Conservation (phyloP, 495 filamentous ascomycete genomes). For the Lasiosphaeris hirsuta region DNA sequence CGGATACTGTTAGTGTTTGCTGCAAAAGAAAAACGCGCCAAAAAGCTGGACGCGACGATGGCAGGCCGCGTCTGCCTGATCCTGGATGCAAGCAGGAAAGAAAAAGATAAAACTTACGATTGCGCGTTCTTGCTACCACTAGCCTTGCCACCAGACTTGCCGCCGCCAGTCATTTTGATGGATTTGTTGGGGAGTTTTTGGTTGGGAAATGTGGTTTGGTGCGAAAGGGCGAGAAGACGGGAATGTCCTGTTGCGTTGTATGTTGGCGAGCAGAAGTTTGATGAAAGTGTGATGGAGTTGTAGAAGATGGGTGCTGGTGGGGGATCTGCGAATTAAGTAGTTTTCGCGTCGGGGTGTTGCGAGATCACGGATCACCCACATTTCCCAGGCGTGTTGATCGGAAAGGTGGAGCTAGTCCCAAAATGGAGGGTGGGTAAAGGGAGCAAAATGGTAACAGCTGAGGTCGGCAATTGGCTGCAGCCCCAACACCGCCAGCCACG, state of each 20-base stretch:
- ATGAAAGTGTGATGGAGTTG: constrained; percentile 36
- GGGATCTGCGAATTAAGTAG: constrained; percentile 51
- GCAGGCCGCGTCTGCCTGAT: neutral
- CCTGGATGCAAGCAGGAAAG: neutral
- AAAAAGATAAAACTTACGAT: constrained; percentile 64
- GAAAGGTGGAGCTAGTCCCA: constrained; percentile 40
- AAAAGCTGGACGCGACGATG: neutral
- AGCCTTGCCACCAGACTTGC: constrained; percentile 98
- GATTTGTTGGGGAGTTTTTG: constrained; percentile 31
- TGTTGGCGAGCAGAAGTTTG: constrained; percentile 30
- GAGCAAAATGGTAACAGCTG: constrained; percentile 8
- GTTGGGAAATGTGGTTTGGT: constrained; percentile 32
- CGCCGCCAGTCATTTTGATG: constrained; percentile 94
- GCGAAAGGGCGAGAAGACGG: constrained; percentile 23
- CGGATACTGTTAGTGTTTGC: constrained; percentile 15
- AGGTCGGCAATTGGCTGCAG: constrained; percentile 19
- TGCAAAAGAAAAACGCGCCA: constrained; percentile 24
- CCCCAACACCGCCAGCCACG: neutral
- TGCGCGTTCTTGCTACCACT: constrained; percentile 94
- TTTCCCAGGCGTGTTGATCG: constrained; percentile 30
- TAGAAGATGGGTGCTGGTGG: constrained; percentile 39
- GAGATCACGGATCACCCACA: constrained; percentile 44
- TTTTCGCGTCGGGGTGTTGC: constrained; percentile 49
- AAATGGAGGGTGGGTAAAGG: constrained; percentile 25
- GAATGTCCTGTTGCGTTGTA: constrained; percentile 15